Evolutionary conservation across 75 land plant genomes (phyloP).

Genomic region (Sequoia sempervirens): DNA sequence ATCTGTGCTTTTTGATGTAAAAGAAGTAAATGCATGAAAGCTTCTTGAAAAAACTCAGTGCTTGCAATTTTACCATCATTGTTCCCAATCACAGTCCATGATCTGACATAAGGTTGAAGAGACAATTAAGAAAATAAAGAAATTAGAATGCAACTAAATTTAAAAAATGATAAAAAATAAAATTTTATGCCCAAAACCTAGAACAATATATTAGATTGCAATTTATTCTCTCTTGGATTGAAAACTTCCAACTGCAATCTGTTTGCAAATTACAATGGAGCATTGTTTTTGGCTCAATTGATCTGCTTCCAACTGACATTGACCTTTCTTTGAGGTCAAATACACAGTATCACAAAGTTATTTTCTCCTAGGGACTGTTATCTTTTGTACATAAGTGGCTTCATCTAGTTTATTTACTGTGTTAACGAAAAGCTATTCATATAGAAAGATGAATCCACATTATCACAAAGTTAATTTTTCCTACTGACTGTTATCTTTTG

Average conservation of each 20-base stretch:
- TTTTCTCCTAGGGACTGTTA: background rate
- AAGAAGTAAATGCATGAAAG: too few relatives aligned
- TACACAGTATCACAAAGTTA: background rate
- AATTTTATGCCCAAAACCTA: background rate
- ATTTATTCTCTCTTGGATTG: background rate
- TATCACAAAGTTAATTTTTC: background rate
- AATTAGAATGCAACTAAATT: too few relatives aligned
- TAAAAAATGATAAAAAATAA: too few relatives aligned
- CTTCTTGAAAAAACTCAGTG: too few relatives aligned
- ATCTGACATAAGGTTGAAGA: too few relatives aligned
- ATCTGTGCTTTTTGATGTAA: background rate
- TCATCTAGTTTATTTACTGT: background rate
- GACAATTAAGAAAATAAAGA: too few relatives aligned
- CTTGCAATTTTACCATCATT: too few relatives aligned
- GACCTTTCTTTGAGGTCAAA: background rate
- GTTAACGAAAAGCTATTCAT: background rate
- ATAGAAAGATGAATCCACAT: background rate
- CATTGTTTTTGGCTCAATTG: background rate
- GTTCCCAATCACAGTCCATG: too few relatives aligned
- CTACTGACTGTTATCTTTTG: background rate
- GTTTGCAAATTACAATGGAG: background rate
- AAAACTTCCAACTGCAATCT: background rate
- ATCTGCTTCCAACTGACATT: background rate
- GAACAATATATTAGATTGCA: background rate
- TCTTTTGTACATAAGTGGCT: background rate